These are phyloP conservation scores for Aeschynomene evenia DNA, from an alignment of 306 rosid species.

Conservation along the genomic window DNA sequence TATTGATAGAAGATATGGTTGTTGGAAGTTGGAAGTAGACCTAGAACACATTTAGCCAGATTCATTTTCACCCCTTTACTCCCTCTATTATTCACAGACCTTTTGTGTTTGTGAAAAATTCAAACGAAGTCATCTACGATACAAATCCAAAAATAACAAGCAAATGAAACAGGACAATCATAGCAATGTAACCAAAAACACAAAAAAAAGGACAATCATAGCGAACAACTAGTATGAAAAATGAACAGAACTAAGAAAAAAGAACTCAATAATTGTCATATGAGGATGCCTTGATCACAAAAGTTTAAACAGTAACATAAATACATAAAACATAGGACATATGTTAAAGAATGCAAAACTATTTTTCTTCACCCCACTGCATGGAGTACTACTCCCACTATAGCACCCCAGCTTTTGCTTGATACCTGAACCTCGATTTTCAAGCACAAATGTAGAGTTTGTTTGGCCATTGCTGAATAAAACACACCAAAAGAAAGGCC, in stretches of 20 bases:
- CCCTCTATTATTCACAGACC: no score
- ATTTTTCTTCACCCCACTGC: constrained; percentile 49
- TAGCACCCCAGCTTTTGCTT: constrained; percentile 79
- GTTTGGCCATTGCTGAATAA: constrained; percentile 68
- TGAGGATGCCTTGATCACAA: constrained; percentile 29
- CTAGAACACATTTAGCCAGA: no score
- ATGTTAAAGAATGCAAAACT: constrained; percentile 21
- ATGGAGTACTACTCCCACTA: constrained; percentile 72
- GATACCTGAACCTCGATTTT: constrained; percentile 72
- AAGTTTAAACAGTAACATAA: constrained; percentile 32
- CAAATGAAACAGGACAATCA: no score
- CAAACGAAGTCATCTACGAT: no score
- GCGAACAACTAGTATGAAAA: background rate
- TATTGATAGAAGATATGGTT: no score
- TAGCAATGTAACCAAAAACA: no score
- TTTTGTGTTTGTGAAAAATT: no score
- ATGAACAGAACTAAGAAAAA: background rate
- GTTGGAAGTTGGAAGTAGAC: no score
- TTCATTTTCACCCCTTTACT: no score
- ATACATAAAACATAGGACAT: constrained; percentile 23
- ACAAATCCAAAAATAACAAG: no score
- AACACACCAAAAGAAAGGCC: constrained; percentile 80
- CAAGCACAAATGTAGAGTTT: constrained; percentile 79
- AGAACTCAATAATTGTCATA: constrained; percentile 6
- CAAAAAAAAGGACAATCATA: no score